A percentile compares a stretch with the other conserved stretches of the same genome.
Evolutionary conservation across 2,329 filamentous ascomycete genomes (phyloP).

Genomic region (Aspergillus terreus): DNA sequence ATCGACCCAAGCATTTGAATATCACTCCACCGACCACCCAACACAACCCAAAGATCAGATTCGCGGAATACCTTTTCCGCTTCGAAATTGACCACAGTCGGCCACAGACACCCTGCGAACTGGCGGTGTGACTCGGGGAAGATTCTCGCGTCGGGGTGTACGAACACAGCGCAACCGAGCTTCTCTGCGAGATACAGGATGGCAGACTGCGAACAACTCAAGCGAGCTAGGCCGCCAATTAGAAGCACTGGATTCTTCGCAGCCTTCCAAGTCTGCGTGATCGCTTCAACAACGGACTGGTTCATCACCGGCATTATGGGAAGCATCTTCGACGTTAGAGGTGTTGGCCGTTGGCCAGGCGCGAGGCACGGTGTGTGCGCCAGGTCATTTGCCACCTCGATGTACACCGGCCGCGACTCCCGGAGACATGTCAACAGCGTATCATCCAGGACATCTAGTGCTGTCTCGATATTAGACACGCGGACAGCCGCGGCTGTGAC

Average conservation of each 20-base stretch:
- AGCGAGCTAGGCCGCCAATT: slow-evolving; percentile 1
- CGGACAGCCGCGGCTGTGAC: slow-evolving; percentile 9
- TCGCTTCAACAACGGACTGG: not conserved
- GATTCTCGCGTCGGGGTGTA: slow-evolving; percentile 4
- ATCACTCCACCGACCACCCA: not conserved
- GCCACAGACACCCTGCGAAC: not conserved
- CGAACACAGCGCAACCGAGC: slow-evolving; percentile 8
- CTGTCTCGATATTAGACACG: not conserved
- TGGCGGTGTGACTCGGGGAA: not conserved
- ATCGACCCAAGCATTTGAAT: not conserved
- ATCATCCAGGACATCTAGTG: slow-evolving; percentile 3
- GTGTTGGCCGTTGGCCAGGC: not conserved
- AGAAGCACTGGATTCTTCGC: slow-evolving; percentile 4
- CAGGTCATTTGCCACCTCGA: slow-evolving; percentile 8
- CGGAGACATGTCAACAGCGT: slow-evolving; percentile 3
- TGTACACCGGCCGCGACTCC: slow-evolving; percentile 6
- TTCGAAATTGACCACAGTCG: not conserved
- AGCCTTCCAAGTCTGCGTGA: slow-evolving; percentile 3
- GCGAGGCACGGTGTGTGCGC: not conserved
- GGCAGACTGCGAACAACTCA: not conserved
- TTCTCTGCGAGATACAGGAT: slow-evolving; percentile 4
- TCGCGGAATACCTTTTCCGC: not conserved
- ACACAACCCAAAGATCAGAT: not conserved
- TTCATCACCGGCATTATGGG: not conserved
- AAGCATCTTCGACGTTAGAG: not conserved